Conservation (phyloP, 2,329 filamentous ascomycete species). For the Sporothrix pallida region DNA sequence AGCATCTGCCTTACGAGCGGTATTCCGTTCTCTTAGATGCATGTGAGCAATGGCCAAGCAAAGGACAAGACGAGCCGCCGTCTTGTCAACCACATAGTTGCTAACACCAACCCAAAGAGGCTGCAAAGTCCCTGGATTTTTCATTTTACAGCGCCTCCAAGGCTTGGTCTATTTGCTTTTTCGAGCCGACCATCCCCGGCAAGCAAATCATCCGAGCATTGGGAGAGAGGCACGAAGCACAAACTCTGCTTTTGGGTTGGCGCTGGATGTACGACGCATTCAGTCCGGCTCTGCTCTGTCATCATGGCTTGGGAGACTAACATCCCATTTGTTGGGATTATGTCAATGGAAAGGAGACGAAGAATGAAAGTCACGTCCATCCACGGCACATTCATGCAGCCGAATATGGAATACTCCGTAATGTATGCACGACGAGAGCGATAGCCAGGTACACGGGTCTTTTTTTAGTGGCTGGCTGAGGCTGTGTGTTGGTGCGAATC, state of each 20-base stretch:
- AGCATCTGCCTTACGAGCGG: too few relatives aligned
- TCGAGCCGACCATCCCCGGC: not conserved
- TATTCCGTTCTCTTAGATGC: too few relatives aligned
- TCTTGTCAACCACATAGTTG: too few relatives aligned
- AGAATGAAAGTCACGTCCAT: not conserved
- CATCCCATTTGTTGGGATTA: too few relatives aligned
- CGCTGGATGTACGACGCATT: not conserved
- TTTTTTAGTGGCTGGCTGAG: conserved; percentile 1
- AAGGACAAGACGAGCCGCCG: too few relatives aligned
- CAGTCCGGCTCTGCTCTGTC: not conserved
- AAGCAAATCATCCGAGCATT: not conserved
- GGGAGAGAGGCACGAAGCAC: not conserved
- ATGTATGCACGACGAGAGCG: not conserved
- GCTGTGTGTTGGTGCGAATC: not conserved
- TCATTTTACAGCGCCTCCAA: too few relatives aligned
- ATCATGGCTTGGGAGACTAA: not conserved
- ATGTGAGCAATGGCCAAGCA: too few relatives aligned
- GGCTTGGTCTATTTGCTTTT: not conserved
- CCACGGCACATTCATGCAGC: not conserved
- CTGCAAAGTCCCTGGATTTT: too few relatives aligned
- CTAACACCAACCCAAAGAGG: too few relatives aligned
- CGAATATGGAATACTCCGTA: not conserved
- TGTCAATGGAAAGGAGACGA: too few relatives aligned
- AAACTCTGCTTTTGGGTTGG: not conserved
- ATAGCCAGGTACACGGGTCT: not conserved